A percentile compares a stretch with the other conserved stretches of the same genome.
Conservation (phyloP, 208 protist genomes). For the Leptomonas pyrrhocoris region DNA sequence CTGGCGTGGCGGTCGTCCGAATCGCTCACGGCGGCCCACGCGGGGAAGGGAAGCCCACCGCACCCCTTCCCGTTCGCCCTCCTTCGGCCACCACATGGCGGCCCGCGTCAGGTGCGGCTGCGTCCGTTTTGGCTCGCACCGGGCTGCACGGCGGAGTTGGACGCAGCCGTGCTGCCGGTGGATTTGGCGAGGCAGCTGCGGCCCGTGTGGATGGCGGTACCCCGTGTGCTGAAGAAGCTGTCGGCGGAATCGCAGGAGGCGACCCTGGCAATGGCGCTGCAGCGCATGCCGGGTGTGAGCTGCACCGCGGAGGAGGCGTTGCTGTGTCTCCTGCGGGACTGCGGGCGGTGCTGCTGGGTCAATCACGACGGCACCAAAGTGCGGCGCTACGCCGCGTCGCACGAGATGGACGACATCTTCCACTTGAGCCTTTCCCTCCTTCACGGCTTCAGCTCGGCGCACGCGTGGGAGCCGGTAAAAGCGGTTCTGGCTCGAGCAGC, state of each 20-base stretch:
- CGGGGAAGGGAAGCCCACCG: not conserved
- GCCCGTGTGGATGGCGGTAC: conserved; percentile 62
- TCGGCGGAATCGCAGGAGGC: conserved; percentile 11
- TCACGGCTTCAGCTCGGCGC: conserved; percentile 28
- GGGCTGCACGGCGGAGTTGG: conserved; percentile 48
- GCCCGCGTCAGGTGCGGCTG: conserved; percentile 40
- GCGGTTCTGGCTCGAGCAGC: conserved; percentile 27
- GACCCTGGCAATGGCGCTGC: conserved; percentile 24
- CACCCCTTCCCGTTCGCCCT: conserved; percentile 25
- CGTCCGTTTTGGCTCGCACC: conserved; percentile 80
- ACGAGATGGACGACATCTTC: conserved; percentile 65
- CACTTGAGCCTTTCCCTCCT: conserved; percentile 50
- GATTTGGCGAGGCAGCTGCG: conserved; percentile 43
- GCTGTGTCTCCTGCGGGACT: conserved; percentile 35
- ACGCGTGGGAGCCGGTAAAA: conserved; percentile 26
- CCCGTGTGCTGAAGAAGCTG: conserved; percentile 43
- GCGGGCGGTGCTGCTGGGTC: conserved; percentile 63
- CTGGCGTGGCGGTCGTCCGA: conserved; percentile 14
- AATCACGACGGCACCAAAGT: conserved; percentile 34
- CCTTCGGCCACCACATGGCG: conserved; percentile 19
- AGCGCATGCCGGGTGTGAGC: conserved; percentile 5
- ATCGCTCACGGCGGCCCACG: not conserved
- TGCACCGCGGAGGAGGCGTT: conserved; percentile 20
- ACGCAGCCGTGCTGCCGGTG: conserved; percentile 22
- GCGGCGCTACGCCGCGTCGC: conserved; percentile 49